Conservation (phyloP, 139 green algal genomes). For the Mesotaenium endlicherianum region DNA sequence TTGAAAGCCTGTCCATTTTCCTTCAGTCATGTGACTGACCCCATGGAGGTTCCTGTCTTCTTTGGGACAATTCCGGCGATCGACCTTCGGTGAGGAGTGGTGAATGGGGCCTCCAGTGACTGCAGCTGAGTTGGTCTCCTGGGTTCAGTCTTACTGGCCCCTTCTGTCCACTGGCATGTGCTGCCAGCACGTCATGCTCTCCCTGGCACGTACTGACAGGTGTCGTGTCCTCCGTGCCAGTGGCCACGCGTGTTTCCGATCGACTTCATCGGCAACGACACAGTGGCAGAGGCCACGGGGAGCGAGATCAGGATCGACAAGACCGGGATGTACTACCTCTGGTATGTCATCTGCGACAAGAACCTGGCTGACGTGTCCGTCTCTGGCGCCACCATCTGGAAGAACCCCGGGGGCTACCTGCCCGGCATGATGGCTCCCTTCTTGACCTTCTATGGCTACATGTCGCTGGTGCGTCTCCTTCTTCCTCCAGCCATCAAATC, state of each 20-base stretch:
- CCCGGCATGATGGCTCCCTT: constrained; percentile 66
- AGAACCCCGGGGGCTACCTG: constrained; percentile 69
- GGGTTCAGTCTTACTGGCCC: too few species aligned
- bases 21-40: too few species aligned
- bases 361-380: constrained; percentile 60
- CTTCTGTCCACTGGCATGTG: too few species aligned
- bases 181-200: too few species aligned
- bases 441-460: constrained; percentile 63
- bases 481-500: too few species aligned
- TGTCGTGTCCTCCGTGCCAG: constrained; percentile 3
- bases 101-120: too few species aligned
- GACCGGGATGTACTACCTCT: constrained; percentile 76
- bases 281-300: constrained; percentile 22
- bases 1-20: too few species aligned
- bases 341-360: constrained; percentile 69
- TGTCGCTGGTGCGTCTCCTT: constrained; percentile 49
- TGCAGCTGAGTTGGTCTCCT: too few species aligned
- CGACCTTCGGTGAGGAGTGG: too few species aligned
- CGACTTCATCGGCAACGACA: constrained; percentile 61
- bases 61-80: too few species aligned
- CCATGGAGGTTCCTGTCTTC: too few species aligned
- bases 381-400: constrained; percentile 64
- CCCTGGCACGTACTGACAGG: too few species aligned
- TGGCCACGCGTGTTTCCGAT: constrained; percentile 61
- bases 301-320: constrained; percentile 58